Percentiles rank a stretch among this genome's conserved stretches.
phyloP scores from a whole-genome alignment of 2,329 filamentous ascomycete genomes.

The Capronia americana region DNA sequence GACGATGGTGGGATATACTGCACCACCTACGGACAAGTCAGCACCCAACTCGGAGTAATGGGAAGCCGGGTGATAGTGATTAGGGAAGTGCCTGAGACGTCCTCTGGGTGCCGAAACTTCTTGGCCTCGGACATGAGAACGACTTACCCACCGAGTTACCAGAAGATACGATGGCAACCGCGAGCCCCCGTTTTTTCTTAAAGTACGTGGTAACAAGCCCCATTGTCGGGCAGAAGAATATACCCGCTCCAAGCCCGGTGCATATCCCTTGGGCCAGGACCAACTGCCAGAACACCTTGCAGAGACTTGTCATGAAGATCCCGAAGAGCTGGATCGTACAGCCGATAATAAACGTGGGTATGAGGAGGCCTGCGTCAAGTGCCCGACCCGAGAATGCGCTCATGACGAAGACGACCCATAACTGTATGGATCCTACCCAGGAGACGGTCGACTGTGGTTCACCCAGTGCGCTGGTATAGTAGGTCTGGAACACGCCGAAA shows the following conservation, averaged over 20 bases:
- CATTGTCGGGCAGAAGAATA: conserved; percentile 62
- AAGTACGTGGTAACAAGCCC: conserved; percentile 68
- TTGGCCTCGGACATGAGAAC: not conserved
- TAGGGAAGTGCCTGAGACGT: not conserved
- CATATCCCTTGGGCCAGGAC: conserved; percentile 62
- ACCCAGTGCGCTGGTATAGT: conserved; percentile 54
- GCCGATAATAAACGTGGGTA: conserved; percentile 51
- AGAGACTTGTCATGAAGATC: conserved; percentile 60
- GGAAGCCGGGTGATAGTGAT: not conserved
- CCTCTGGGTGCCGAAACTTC: not conserved
- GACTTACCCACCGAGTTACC: conserved; percentile 54
- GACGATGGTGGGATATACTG: conserved; percentile 67
- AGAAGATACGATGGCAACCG: conserved; percentile 64
- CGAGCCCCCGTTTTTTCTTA: conserved; percentile 62
- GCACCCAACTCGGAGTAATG: not conserved
- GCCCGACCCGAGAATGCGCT: conserved; percentile 60
- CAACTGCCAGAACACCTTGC: conserved; percentile 57
- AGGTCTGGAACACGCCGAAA: conserved; percentile 64
- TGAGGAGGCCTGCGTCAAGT: conserved; percentile 60
- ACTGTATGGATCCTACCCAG: conserved; percentile 60
- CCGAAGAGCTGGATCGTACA: conserved; percentile 54
- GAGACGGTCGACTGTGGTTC: conserved; percentile 57
- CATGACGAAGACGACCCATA: conserved; percentile 58
- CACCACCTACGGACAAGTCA: conserved; percentile 59
- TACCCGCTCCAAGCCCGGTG: conserved; percentile 61